phyloP scores from a whole-genome alignment of 139 green algal genomes.

The Chlamydomonas schloesseri region DNA sequence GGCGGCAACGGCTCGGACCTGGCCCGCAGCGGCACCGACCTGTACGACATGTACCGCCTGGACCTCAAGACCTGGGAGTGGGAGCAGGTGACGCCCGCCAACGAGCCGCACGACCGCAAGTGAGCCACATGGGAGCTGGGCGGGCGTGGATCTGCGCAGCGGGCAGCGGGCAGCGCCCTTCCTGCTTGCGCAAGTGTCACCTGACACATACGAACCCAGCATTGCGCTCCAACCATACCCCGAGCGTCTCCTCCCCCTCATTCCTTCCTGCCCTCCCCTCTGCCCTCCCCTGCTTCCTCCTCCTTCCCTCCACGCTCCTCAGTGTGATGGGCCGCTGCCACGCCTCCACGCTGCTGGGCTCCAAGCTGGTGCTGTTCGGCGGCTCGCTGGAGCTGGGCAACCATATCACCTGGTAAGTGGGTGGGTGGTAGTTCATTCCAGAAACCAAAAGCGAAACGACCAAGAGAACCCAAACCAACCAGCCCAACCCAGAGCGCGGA shows the following conservation, averaged over 20 bases:
- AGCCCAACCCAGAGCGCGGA: too few species aligned
- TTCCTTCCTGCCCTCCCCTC: too few species aligned
- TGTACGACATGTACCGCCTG: slow-evolving; percentile 23
- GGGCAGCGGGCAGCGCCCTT: too few species aligned
- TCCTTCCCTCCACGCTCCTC: background rate
- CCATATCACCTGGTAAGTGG: slow-evolving; percentile 21
- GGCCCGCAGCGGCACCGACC: slow-evolving; percentile 37
- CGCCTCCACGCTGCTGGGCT: slow-evolving; percentile 36
- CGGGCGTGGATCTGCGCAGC: too few species aligned
- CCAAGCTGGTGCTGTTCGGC: slow-evolving; percentile 52
- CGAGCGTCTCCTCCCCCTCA: background rate
- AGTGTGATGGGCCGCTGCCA: slow-evolving; percentile 49
- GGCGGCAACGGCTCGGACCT: slow-evolving; percentile 48
- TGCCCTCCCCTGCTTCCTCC: background rate
- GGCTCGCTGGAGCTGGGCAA: slow-evolving; percentile 41
- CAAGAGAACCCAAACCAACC: too few species aligned
- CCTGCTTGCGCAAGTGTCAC: too few species aligned
- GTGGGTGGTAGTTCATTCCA: too few species aligned
- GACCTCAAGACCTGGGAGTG: slow-evolving; percentile 39
- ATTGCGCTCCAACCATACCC: too few species aligned
- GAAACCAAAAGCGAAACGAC: too few species aligned
- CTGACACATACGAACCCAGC: too few species aligned
- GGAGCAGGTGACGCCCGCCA: slow-evolving; percentile 9
- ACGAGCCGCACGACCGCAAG: slow-evolving; percentile 3
- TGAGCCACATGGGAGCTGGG: too few species aligned